Base-by-base conservation (phyloP, 352 stramenopile genomes). In the Globisporangium recalcitrans region DNA sequence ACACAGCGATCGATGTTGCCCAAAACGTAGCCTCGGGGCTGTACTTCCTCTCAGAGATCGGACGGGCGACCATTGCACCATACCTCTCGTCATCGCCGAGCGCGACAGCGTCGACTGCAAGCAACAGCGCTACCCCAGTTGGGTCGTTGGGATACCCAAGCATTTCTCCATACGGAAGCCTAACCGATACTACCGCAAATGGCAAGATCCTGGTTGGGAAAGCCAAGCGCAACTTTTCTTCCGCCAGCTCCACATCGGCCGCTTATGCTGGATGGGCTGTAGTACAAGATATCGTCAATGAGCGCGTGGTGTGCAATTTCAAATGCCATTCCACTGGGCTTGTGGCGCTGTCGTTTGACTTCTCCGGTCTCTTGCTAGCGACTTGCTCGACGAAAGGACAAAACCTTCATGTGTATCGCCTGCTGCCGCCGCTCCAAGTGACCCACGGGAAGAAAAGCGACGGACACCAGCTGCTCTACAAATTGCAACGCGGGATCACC, bases 21-120 rank as follows among this genome's bases (percentile, higher is more conserved):
- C 87, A 96, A 71, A 92, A 92, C 58, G 79, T 96, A n/a, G 87
- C 87, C 1, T 93, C 84, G 0, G 84, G 85, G 3, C 66, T 96
- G 19, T 96, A 95, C 69, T 95, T 88, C 52, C 65, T 95, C 14
- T 90, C 82, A 21, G 80, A 93, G 55, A 70, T 88, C n/a, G 74
- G 78, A 1, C 70, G 75, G 22, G 72, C 75, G 16, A 89, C 82
- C 26, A 85, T 93, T 40, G 82, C 81, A 21, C 84, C 84, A 40
- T 93, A 91, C 53, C 56, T 93, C 21, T 78, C 79, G 8, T 88
- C 83, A 9, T 90, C 83, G 3, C 83, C 83, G 54, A 75, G 77
- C 29, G 52, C 56, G 9, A 62, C 63, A 22, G 38, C 52, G 16
- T 64, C 63, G 7, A 69, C 52, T 38, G 44, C 60, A 16, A 68